Percentiles rank a stretch among this genome's conserved stretches.
Evolutionary conservation across 495 filamentous ascomycete species (phyloP).

Genomic region (Ramalina intermedia): DNA sequence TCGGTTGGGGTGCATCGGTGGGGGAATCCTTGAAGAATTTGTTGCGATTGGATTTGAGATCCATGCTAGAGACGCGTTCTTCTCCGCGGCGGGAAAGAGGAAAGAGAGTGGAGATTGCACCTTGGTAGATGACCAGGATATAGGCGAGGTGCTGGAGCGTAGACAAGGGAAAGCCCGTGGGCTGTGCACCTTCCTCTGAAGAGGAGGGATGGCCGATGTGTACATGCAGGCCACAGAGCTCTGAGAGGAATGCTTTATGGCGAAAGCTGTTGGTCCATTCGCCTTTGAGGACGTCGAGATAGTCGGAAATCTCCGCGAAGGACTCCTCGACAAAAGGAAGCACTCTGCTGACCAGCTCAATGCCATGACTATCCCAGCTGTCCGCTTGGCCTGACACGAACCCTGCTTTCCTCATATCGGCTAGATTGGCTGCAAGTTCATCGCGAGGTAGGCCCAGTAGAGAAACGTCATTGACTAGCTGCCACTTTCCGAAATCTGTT

Average conservation of each 20-base stretch:
- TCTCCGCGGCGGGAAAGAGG: slow-evolving; percentile 1
- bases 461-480: slow-evolving; percentile 6
- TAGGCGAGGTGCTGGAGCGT: slow-evolving; percentile 16
- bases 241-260: neutral
- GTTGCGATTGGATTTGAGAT: neutral
- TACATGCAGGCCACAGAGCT: slow-evolving; percentile 14
- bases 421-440: neutral
- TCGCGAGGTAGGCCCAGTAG: slow-evolving; percentile 1
- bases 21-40: slow-evolving; percentile 1
- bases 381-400: too few relatives aligned
- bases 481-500: slow-evolving; percentile 9
- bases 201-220: slow-evolving; percentile 15
- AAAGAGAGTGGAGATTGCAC: slow-evolving; percentile 7
- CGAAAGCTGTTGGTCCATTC: neutral
- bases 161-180: slow-evolving; percentile 3
- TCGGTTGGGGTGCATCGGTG: neutral
- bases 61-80: neutral
- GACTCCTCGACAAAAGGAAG: neutral
- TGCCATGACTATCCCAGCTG: slow-evolving; percentile 13
- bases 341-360: slow-evolving; percentile 15
- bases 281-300: slow-evolving; percentile 2
- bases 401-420: neutral
- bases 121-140: slow-evolving; percentile 13
- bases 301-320: slow-evolving; percentile 5
- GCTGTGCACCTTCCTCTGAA: neutral